Evolutionary conservation across 306 rosid species (phyloP).

Genomic region (Comarum palustre): DNA sequence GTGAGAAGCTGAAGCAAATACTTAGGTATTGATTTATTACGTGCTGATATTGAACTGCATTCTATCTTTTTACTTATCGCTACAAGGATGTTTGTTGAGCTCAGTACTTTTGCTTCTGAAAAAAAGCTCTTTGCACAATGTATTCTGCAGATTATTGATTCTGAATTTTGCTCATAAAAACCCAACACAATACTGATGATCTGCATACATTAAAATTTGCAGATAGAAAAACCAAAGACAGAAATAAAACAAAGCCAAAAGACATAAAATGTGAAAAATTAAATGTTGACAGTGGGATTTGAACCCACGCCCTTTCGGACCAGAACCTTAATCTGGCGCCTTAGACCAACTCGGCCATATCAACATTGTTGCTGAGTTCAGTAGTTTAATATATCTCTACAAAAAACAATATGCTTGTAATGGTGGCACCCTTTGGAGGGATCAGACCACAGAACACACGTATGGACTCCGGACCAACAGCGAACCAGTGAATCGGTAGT

Average conservation of each 20-base stretch:
- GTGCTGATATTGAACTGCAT: neutral
- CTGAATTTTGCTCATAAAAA: neutral
- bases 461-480: neutral
- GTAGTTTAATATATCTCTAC: no score
- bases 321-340: conserved; percentile 59
- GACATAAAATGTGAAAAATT: neutral
- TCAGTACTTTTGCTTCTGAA: neutral
- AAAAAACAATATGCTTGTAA: no score
- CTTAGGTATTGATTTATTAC: neutral
- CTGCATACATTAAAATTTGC: neutral
- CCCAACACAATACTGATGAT: neutral
- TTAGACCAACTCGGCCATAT: conserved; percentile 54
- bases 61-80: neutral
- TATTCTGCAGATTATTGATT: neutral
- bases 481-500: neutral
- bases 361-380: neutral
- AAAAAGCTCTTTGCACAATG: neutral
- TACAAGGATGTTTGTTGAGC: neutral
- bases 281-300: conserved; percentile 54
- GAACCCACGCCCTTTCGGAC: conserved; percentile 63
- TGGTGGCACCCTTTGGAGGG: no score
- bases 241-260: fast-evolving
- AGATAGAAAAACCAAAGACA: no score
- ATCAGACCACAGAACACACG: neutral
- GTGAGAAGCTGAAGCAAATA: conserved; percentile 2